Evolutionary conservation across 2,329 filamentous ascomycete genomes (phyloP), one percentile per base, ranked within the genome.

Genomic region (Aureobasidium mangrovei): DNA sequence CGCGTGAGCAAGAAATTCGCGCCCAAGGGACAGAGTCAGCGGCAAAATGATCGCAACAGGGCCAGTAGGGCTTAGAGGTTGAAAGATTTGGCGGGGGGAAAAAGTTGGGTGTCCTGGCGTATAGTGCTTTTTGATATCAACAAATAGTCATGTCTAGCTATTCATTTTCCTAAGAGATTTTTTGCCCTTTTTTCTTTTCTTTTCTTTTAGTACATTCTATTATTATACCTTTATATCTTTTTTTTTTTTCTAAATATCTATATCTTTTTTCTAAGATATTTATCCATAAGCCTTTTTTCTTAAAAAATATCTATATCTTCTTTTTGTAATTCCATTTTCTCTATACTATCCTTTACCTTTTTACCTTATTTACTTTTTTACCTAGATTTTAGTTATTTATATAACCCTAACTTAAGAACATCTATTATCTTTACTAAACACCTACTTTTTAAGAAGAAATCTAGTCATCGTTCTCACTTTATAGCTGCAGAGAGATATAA

Each of bases 1-100:
- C 51, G 55, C 7, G 40, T 43, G 7, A 44, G 36, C 39, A 53
- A 44, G 32, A 36, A 36, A 4, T 53, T 53, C 4, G 49, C 49
- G 32, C 49, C 49, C 26, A 53, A 53, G 32, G 39, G 39, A 2
- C 39, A 43, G 7, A 39, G 49, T n/a, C 33, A 35, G 26, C 35
- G 49, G 24, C 35, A 53, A 24, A 39, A 53, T 31, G 24, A 53
- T 29, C 49, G 49, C 26, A 44, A 43, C 26, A 28, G 49, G 7
- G 49, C 49, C 9, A 36, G 31, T 24, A 53, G 49, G 31, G 49
- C 49, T 26, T 53, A 35, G 35, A 8, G 26, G 33, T 29, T 10
- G 7, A 18, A 40, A 3, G 3, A 40, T 6, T 12, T 8, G 38
- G 8, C 3, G 38, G 5, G 9, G 38, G 10, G 2, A 40, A 40